Evolutionary conservation across 2,329 filamentous ascomycete genomes (phyloP).

Genomic region (Pseudogymnoascus sp.): DNA sequence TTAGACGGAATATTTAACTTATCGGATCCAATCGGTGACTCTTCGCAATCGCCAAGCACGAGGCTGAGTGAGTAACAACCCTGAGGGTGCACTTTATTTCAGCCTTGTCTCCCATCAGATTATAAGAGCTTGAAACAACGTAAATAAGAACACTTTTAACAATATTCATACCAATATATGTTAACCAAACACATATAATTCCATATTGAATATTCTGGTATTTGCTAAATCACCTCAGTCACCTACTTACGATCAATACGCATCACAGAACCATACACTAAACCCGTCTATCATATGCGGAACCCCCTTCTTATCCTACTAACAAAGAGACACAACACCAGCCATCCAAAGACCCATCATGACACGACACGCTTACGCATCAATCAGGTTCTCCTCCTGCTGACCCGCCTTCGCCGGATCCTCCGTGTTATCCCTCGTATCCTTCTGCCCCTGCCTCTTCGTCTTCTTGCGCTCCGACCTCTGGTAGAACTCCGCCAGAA

Average conservation of each 20-base stretch:
- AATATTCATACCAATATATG: background rate
- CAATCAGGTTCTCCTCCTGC: slow-evolving; percentile 53
- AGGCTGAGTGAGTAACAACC: slow-evolving; percentile 5
- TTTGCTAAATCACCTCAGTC: slow-evolving; percentile 1
- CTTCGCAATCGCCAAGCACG: background rate
- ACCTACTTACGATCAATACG: background rate
- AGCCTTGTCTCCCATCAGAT: background rate
- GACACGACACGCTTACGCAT: slow-evolving; percentile 37
- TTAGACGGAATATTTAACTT: background rate
- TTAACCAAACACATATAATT: background rate
- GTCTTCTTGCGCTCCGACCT: slow-evolving; percentile 59
- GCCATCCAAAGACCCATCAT: background rate
- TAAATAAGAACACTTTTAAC: too few relatives aligned
- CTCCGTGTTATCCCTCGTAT: slow-evolving; percentile 33
- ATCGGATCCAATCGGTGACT: slow-evolving; percentile 7
- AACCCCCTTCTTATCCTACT: slow-evolving; percentile 6
- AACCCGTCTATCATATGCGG: slow-evolving; percentile 6
- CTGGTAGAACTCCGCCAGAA: slow-evolving; percentile 77
- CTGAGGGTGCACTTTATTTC: slow-evolving; percentile 1
- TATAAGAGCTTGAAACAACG: too few relatives aligned
- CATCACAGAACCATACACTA: background rate
- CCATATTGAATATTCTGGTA: slow-evolving; percentile 9
- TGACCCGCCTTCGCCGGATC: slow-evolving; percentile 34
- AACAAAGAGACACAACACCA: slow-evolving; percentile 4
- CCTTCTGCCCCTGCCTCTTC: slow-evolving; percentile 44